Evolutionary conservation across 192 early-diverging fungal species (phyloP).

Genomic region (Funneliformis mosseae): DNA sequence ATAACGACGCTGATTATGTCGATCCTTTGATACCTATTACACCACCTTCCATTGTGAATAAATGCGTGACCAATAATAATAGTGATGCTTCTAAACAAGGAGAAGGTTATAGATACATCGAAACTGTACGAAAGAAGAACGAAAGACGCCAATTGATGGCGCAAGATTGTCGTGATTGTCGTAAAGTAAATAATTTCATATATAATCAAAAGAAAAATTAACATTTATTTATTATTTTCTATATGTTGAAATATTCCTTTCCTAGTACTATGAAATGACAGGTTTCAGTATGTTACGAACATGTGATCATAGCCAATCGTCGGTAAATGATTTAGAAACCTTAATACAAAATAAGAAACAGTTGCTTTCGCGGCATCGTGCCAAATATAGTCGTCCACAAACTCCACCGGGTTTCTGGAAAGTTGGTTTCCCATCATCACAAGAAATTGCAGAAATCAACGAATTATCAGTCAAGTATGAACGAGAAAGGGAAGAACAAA

Average conservation of each 20-base stretch:
- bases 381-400: conserved; percentile 3
- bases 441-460: conserved; percentile 4
- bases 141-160: background rate
- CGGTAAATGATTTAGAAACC: background rate
- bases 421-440: conserved; percentile 13
- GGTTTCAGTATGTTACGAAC: background rate
- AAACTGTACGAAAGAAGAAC: background rate
- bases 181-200: background rate
- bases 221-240: background rate
- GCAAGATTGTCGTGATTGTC: conserved; percentile 21
- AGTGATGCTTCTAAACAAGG: background rate
- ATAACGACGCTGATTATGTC: background rate
- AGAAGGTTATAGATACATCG: background rate
- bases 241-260: background rate
- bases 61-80: background rate
- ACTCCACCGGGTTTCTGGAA: conserved; percentile 22
- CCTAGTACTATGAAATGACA: conserved; percentile 17
- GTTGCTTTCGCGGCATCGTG: background rate
- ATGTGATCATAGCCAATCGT: background rate
- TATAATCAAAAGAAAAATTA: background rate
- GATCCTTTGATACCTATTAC: background rate
- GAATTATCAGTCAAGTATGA: background rate
- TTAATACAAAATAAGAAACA: background rate
- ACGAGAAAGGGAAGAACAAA: conserved; percentile 12
- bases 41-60: background rate